A percentile compares a stretch with the other conserved stretches of the same genome.
phyloP scores from a whole-genome alignment of 257 asterid genomes.

The Ligustrum vulgare region DNA sequence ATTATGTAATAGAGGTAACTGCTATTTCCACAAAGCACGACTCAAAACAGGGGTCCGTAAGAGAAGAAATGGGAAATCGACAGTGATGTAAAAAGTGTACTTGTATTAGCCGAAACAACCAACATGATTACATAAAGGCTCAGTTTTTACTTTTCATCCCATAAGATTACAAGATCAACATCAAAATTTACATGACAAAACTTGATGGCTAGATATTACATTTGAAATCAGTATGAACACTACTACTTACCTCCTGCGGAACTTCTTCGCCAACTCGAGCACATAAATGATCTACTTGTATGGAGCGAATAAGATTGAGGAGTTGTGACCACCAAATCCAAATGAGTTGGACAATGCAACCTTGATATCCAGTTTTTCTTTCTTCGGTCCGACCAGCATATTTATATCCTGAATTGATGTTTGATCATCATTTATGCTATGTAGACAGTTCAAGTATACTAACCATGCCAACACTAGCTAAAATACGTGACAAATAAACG shows the following conservation, averaged over 20 bases:
- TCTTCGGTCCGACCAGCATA: conserved; percentile 71
- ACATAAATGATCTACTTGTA: conserved; percentile 46
- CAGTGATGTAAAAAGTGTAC: background rate
- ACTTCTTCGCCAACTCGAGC: conserved; percentile 20
- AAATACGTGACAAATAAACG: background rate
- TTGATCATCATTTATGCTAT: conserved; percentile 13
- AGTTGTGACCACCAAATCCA: conserved; percentile 94
- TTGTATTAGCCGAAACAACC: background rate
- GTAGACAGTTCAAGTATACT: background rate
- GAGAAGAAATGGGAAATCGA: background rate
- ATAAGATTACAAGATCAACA: background rate
- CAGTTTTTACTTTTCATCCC: background rate
- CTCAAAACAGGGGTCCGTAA: background rate
- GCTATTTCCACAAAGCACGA: background rate
- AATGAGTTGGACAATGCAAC: conserved; percentile 91
- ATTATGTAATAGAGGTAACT: conserved; percentile 1
- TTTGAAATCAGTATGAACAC: background rate
- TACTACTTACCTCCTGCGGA: conserved; percentile 39
- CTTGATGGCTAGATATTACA: background rate
- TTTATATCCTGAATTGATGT: conserved; percentile 58
- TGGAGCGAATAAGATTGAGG: conserved; percentile 87
- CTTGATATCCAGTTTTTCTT: conserved; percentile 67
- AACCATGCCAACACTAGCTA: background rate
- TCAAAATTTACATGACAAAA: background rate
- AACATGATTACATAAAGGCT: background rate